These are phyloP conservation scores for Aphanomyces astaci DNA, from an alignment of 352 stramenopile genomes.

Conservation along the genomic window DNA sequence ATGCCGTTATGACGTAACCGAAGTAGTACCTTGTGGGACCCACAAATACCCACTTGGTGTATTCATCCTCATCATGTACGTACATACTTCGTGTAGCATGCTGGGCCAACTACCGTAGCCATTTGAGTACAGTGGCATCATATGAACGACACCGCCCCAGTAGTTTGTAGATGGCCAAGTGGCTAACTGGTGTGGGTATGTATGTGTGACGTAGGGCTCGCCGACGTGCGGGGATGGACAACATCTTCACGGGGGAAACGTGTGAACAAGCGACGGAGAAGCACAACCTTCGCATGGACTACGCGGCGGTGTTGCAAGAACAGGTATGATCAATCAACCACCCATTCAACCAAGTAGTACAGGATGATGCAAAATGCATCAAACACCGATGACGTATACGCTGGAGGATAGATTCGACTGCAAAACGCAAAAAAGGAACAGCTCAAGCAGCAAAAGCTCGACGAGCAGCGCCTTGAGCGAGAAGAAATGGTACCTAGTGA, in stretches of 20 bases:
- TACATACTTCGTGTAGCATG: too few species aligned
- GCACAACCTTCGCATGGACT: constrained; percentile 20
- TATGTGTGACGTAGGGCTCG: neutral
- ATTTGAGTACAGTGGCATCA: too few species aligned
- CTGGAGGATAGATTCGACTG: constrained; percentile 7
- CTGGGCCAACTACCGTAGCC: too few species aligned
- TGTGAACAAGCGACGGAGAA: constrained; percentile 15
- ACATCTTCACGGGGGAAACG: constrained; percentile 23
- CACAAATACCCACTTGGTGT: too few species aligned
- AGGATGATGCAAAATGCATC: too few species aligned
- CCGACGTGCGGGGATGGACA: neutral
- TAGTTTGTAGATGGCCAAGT: neutral
- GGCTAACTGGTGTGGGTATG: neutral
- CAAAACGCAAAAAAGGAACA: constrained; percentile 23
- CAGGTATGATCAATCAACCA: constrained; percentile 6
- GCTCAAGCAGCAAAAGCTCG: constrained; percentile 6
- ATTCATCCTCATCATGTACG: too few species aligned
- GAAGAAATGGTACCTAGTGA: constrained; percentile 16
- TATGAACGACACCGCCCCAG: too few species aligned
- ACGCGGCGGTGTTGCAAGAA: constrained; percentile 17
- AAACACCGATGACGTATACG: too few species aligned
- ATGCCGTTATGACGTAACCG: too few species aligned
- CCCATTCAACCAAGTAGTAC: too few species aligned
- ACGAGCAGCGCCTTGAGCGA: constrained; percentile 19
- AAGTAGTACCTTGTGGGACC: too few species aligned